These are phyloP conservation scores for Pichia eremophila DNA, from an alignment of 805 yeast genomes.

Conservation along the genomic window DNA sequence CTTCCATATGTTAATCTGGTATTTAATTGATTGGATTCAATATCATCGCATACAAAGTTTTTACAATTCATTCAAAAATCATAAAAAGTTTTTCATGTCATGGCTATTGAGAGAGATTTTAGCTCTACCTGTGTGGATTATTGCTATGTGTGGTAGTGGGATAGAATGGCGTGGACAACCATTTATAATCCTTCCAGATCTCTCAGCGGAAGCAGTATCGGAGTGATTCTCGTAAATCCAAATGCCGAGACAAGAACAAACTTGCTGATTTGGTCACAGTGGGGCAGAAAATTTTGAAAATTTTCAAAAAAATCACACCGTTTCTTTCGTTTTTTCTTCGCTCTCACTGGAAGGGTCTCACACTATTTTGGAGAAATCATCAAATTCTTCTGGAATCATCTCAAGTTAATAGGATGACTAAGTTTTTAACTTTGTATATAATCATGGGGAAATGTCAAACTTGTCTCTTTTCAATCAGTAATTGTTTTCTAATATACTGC, in stretches of 20 bases:
- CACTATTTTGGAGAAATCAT: background rate
- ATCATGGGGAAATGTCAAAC: too few species aligned
- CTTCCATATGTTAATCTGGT: constrained; percentile 57
- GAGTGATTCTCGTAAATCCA: too few species aligned
- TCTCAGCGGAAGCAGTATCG: constrained; percentile 48
- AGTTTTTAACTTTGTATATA: background rate
- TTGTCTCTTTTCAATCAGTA: too few species aligned
- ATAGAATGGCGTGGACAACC: constrained; percentile 77
- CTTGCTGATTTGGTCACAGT: too few species aligned
- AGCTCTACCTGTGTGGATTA: constrained; percentile 79
- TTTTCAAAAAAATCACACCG: background rate
- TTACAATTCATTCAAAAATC: background rate
- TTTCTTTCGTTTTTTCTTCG: background rate
- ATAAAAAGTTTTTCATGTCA: constrained; percentile 9
- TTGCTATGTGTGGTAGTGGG: constrained; percentile 68
- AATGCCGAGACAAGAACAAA: too few species aligned
- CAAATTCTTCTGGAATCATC: background rate
- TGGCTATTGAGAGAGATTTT: constrained; percentile 67
- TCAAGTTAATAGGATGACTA: background rate
- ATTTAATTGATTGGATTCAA: constrained; percentile 52
- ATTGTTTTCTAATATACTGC: too few species aligned
- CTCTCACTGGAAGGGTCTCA: too few species aligned
- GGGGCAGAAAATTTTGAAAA: too few species aligned
- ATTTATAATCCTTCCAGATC: constrained; percentile 60
- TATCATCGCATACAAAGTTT: constrained; percentile 22